Base-by-base conservation (phyloP, 352 stramenopile genomes). In the Phytophthora nicotianae region DNA sequence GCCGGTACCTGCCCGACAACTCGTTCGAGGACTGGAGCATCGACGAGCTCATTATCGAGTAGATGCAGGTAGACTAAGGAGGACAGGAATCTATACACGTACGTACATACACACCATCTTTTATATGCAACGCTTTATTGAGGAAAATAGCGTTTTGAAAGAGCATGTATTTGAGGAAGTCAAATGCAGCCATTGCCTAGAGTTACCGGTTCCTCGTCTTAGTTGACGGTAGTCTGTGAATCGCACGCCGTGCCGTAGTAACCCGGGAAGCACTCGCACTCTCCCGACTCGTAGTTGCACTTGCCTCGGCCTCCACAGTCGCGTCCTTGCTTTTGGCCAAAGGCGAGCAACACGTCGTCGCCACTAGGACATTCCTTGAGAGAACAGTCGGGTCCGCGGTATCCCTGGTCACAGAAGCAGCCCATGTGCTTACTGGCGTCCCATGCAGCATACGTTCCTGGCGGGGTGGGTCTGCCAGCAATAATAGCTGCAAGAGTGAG, bases 1-100 rank as follows among this genome's bases (percentile, higher is more conserved):
- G 98, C 52, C 81, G 98, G 46, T 99, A 99, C 81, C 77, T 99
- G 67, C 98, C 98, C 14, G 97, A 99, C 84, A 96, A 97, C 33
- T 99, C 90, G 76, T 98, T 99, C 74, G 98, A 99, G 83, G 98
- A 99, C 86, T 99, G 97, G 97, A 93, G 83, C 45, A 98, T 99
- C 68, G 96, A 99, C 68, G 97, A 99, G 70, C 88, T 99, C 48
- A 99, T 99, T 79, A 97, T 99, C 58, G 96, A 99, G 82, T 99
- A 98, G 85, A 74, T 37, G 8, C 23, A 38, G 19, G 52, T 42
- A 63, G 58, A 62, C n/a, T 3, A 35, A 23, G 33, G 27, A 48
- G 19, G 17, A 38, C 37, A 16, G 21, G 33, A 47, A 11, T 46
- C 32, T 48, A 54, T 46, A 58, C 46, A 63, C 41, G 24, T 59